Evolutionary conservation across 164 flowering plant species (phyloP).

Genomic region (Stephania yunnanensis): DNA sequence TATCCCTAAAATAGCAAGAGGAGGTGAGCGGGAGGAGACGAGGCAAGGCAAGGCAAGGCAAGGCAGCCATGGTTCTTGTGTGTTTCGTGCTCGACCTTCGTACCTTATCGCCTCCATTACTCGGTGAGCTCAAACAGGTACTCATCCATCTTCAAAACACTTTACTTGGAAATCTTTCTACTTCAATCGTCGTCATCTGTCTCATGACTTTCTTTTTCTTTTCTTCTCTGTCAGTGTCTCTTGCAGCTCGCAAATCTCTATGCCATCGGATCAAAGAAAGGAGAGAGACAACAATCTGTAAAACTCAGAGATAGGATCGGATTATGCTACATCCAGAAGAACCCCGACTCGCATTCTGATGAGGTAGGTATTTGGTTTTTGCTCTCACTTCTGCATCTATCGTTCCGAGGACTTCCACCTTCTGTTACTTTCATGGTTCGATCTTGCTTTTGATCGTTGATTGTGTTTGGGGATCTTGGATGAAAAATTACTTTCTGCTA

Average conservation of each 20-base stretch:
- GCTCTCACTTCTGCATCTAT: neutral
- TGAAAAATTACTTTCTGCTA: neutral
- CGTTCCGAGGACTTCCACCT: no score
- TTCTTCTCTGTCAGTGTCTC: conserved; percentile 13
- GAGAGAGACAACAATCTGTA: conserved; percentile 9
- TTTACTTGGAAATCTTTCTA: neutral
- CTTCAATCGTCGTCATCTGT: neutral
- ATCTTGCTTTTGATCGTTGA: no score
- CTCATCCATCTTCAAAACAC: neutral
- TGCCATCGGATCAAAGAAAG: conserved; percentile 16
- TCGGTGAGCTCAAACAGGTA: conserved; percentile 63
- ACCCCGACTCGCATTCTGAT: conserved; percentile 36
- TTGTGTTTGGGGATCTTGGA: neutral
- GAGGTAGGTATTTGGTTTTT: conserved; percentile 33
- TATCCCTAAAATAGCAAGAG: neutral
- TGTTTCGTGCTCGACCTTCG: conserved; percentile 73
- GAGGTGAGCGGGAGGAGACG: neutral
- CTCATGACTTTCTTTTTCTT: neutral
- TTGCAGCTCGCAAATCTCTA: conserved; percentile 36
- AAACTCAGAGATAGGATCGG: conserved; percentile 20
- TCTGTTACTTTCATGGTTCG: no score
- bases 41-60: neutral
- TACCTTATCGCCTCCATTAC: conserved; percentile 52
- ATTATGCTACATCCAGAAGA: conserved; percentile 49
- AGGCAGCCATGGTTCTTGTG: conserved; percentile 46